These are phyloP conservation scores for Aspergillus olivimuriae DNA, from an alignment of 495 filamentous ascomycete species.

Conservation along the genomic window DNA sequence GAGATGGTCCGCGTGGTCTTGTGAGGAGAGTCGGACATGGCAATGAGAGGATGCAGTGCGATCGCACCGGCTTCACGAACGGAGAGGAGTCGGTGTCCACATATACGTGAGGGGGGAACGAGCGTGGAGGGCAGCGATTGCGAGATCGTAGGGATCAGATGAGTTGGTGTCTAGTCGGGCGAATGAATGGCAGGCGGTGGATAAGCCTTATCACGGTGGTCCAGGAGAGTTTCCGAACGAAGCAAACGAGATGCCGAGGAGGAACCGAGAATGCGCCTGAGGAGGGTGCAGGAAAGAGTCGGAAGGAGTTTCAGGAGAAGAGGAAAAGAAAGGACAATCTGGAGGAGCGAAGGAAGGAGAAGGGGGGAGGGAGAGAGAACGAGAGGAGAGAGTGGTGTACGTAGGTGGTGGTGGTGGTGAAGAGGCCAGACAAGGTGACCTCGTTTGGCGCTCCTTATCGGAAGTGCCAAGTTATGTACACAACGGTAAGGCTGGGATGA, in stretches of 20 bases:
- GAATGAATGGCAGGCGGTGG: not conserved
- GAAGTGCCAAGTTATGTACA: not conserved
- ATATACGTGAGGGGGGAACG: slow-evolving; percentile 4
- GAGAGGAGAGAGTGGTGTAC: not conserved
- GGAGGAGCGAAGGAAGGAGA: not conserved
- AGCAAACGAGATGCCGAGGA: not conserved
- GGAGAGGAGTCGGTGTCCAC: not conserved
- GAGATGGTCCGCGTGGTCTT: slow-evolving; percentile 56
- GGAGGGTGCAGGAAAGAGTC: too few relatives aligned
- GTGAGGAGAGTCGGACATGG: slow-evolving; percentile 23
- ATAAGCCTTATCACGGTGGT: not conserved
- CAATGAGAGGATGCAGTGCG: slow-evolving; percentile 6
- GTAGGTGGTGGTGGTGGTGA: too few relatives aligned
- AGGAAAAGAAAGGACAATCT: not conserved
- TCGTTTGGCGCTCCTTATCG: not conserved
- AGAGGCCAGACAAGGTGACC: not conserved
- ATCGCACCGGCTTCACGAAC: slow-evolving; percentile 1
- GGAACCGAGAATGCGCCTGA: not conserved
- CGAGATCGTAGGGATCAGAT: too few relatives aligned
- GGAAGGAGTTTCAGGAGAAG: not conserved
- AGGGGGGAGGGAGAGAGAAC: not conserved
- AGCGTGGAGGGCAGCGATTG: not conserved
- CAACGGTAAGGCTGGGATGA: slow-evolving; percentile 5
- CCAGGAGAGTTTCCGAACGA: too few relatives aligned
- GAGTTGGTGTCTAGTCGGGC: too few relatives aligned